Conservation (phyloP, 495 filamentous ascomycete species). For the Geopyxis carbonaria region DNA sequence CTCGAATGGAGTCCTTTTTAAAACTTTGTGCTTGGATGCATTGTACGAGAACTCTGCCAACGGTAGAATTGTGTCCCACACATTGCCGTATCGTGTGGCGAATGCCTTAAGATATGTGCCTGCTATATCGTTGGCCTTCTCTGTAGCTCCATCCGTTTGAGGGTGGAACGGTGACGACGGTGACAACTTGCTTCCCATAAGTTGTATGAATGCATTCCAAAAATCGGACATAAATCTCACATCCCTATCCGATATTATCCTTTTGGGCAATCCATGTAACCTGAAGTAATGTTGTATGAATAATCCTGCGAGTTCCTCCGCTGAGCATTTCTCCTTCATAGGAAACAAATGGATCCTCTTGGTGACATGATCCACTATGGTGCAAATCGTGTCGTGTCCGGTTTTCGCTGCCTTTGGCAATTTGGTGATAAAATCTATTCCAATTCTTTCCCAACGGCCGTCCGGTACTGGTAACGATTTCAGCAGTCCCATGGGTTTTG, state of each 20-base stretch:
- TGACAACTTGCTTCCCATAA: not conserved
- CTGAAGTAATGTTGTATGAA: not conserved
- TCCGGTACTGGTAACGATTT: constrained; percentile 1
- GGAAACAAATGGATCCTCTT: constrained; percentile 3
- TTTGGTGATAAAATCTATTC: constrained; percentile 8
- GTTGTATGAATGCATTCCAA: not conserved
- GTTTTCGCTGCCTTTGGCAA: not conserved
- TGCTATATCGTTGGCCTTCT: constrained; percentile 3
- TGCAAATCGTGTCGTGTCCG: constrained; percentile 3
- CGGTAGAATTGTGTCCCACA: not conserved
- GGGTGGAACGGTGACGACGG: constrained; percentile 2
- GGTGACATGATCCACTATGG: constrained; percentile 4
- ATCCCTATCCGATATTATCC: constrained; percentile 1
- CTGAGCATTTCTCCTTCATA: not conserved
- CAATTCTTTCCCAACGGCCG: constrained; percentile 1
- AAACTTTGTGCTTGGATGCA: not conserved
- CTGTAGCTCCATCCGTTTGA: constrained; percentile 1
- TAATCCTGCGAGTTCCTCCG: not conserved
- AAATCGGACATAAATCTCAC: not conserved
- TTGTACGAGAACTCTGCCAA: constrained; percentile 5
- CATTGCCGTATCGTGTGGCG: not conserved
- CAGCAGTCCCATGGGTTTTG: not conserved
- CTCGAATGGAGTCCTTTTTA: constrained; percentile 3
- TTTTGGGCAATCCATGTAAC: not conserved
- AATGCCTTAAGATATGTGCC: not conserved